Evolutionary conservation across 2,329 filamentous ascomycete genomes (phyloP), one percentile per base, ranked within the genome.

Genomic region (Botryotinia narcissicola): DNA sequence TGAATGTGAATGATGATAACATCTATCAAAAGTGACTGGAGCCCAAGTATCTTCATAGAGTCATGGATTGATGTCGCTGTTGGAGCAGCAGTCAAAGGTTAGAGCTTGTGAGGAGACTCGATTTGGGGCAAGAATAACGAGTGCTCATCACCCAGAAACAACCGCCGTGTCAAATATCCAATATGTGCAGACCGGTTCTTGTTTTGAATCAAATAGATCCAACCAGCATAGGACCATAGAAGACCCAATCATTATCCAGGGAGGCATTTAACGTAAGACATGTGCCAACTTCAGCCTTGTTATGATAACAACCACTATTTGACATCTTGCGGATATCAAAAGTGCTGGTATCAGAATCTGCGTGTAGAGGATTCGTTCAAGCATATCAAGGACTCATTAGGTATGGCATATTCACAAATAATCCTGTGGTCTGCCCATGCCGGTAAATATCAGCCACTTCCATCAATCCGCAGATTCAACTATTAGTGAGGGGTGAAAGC

Each of bases 321-420:
- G 66, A 68, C 35, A 57, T 57, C 35, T 42, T 57, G 35, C 35
- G 20, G 40, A 57, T 68, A 57, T 57, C 66, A 57, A 68, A 12
- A 18, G 48, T 68, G 35, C 48, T 68, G 35, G 16, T 22, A 48
- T 42, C 35, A 48, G 18, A 12, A 40, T 37, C 67, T 32, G 62
- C 25, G 71, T 46, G 29, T 61, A 60, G 48, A 59, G 48, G 48
- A 59, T 72, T 68, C 66, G 66, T 42, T 72, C 71, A 72, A 72
- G 62, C 51, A 72, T 59, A 51, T 72, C 62, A 72, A 46, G 51
- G 63, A 68, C 61, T 72, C 62, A 68, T 59, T 68, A 61, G 62
- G 62, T 60, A 72, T 72, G 71, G 71, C 71, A 72, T 68, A 48
- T 72, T 72, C 71, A 72, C 71, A 68, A 68, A 57, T 72, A 40